phyloP scores from a whole-genome alignment of 2,329 filamentous ascomycete genomes.

The Westerdykella aurantiaca region DNA sequence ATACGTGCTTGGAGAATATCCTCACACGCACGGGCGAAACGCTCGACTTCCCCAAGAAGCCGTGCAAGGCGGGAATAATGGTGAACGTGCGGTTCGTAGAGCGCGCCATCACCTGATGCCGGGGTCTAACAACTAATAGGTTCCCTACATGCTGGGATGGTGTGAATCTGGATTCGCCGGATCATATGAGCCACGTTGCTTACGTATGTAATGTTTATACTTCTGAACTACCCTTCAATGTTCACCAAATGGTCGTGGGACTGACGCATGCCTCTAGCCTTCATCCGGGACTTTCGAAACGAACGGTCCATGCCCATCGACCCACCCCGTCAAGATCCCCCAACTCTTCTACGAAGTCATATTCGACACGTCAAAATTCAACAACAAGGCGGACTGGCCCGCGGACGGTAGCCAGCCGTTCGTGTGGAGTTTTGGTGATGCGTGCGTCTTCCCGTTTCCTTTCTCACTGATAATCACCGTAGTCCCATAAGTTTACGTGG shows the following conservation, averaged over 20 bases:
- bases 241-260: conserved; percentile 21
- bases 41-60: conserved; percentile 35
- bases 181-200: conserved; percentile 50
- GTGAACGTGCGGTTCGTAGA: conserved; percentile 33
- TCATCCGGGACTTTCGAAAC: conserved; percentile 19
- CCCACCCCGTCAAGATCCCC: conserved; percentile 40
- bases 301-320: conserved; percentile 48
- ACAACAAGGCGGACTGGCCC: conserved; percentile 15
- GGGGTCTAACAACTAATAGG: conserved; percentile 14
- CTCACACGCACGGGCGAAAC: conserved; percentile 38
- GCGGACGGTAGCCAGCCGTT: conserved; percentile 26
- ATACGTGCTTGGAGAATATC: conserved; percentile 39
- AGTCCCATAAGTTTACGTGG: not conserved
- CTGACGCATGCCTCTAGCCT: conserved; percentile 15
- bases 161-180: conserved; percentile 43
- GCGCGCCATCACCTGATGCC: conserved; percentile 16
- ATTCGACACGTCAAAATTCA: conserved; percentile 33
- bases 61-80: conserved; percentile 41
- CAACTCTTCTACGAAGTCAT: conserved; percentile 20
- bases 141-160: conserved; percentile 41
- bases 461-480: conserved; percentile 35
- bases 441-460: conserved; percentile 27
- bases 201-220: conserved; percentile 13
- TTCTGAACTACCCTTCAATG: conserved; percentile 7
- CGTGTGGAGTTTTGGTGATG: conserved; percentile 33